Conservation (phyloP, 2,329 filamentous ascomycete genomes). For the Aspergillus sp. region DNA sequence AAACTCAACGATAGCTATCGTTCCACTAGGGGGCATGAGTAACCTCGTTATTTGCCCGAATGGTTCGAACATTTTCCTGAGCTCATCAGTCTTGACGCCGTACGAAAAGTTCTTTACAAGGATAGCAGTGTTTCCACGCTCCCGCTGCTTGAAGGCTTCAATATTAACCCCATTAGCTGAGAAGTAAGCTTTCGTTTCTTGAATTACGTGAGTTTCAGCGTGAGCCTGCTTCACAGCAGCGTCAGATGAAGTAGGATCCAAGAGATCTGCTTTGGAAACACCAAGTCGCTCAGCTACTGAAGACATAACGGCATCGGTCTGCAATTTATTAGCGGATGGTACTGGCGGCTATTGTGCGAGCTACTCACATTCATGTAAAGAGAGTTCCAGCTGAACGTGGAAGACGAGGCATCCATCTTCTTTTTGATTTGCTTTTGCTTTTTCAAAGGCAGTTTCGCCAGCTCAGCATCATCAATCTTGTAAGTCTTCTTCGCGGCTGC, state of each 20-base stretch:
- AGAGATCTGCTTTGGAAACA: constrained; percentile 83
- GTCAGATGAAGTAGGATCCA: constrained; percentile 94
- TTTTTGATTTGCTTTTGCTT: constrained; percentile 89
- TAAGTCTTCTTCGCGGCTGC: constrained; percentile 78
- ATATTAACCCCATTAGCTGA: constrained; percentile 84
- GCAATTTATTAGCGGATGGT: constrained; percentile 23
- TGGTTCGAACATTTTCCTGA: constrained; percentile 79
- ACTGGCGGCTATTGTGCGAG: not conserved
- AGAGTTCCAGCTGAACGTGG: constrained; percentile 96
- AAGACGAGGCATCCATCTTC: constrained; percentile 75
- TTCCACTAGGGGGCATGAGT: constrained; percentile 88
- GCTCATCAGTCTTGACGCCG: constrained; percentile 75
- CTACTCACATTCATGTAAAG: constrained; percentile 85
- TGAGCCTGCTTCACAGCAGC: constrained; percentile 95
- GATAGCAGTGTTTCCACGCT: constrained; percentile 83
- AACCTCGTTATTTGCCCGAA: constrained; percentile 79
- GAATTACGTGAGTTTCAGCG: constrained; percentile 92
- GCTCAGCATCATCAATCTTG: constrained; percentile 80
- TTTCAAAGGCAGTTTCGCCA: constrained; percentile 90
- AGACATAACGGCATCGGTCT: constrained; percentile 82
- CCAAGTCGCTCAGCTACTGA: constrained; percentile 85
- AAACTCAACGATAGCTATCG: constrained; percentile 92
- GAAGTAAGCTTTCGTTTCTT: constrained; percentile 94
- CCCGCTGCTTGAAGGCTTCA: constrained; percentile 81
- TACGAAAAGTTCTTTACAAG: constrained; percentile 94